phyloP scores from a whole-genome alignment of 2,329 filamentous ascomycete genomes.

The Fusarium marasasianum region DNA sequence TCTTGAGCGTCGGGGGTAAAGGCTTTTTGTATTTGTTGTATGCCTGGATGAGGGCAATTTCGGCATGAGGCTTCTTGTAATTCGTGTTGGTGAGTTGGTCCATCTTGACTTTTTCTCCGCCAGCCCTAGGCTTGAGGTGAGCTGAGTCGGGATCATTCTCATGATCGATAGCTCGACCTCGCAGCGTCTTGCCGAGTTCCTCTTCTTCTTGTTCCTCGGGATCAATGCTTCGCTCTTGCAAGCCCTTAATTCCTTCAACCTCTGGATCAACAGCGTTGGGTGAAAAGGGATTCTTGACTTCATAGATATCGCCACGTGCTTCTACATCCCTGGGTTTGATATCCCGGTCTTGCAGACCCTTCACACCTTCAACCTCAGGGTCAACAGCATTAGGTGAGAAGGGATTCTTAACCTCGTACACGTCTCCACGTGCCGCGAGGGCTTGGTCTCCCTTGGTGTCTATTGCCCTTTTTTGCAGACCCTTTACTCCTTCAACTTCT shows the following conservation, averaged over 20 bases:
- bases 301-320: neutral
- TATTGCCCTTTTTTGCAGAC: neutral
- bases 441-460: neutral
- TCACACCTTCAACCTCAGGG: slow-evolving; percentile 5
- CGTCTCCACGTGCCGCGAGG: neutral
- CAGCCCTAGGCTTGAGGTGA: slow-evolving; percentile 7
- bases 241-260: neutral
- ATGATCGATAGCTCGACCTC: slow-evolving; percentile 1
- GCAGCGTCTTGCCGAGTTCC: neutral
- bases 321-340: neutral
- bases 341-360: neutral
- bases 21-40: slow-evolving; percentile 51
- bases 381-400: neutral
- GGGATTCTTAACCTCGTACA: neutral
- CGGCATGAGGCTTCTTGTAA: slow-evolving; percentile 48
- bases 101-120: slow-evolving; percentile 43
- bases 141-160: neutral
- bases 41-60: slow-evolving; percentile 44
- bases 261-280: neutral
- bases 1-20: slow-evolving; percentile 42
- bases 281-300: neutral
- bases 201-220: slow-evolving; percentile 1
- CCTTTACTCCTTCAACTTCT: neutral
- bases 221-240: neutral
- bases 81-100: slow-evolving; percentile 47